A percentile compares a stretch with the other conserved stretches of the same genome.
These are phyloP conservation scores for Xylaria cubensis DNA, from an alignment of 495 filamentous ascomycete species.

Conservation along the genomic window DNA sequence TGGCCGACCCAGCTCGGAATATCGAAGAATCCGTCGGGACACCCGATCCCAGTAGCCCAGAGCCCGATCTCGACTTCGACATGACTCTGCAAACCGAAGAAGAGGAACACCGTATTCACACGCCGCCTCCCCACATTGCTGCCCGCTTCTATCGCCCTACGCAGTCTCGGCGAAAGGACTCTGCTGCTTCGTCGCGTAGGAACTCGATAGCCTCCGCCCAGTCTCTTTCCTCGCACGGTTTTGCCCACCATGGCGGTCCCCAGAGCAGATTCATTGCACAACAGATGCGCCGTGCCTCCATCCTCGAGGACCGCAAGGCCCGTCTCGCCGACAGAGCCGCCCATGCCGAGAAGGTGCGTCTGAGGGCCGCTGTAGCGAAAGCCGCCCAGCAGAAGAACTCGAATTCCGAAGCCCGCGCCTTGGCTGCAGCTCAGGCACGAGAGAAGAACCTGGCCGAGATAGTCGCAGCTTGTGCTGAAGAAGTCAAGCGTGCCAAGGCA, in stretches of 20 bases:
- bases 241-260: constrained; percentile 64
- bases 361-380: constrained; percentile 85
- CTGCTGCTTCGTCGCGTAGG: constrained; percentile 83
- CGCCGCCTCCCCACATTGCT: constrained; percentile 82
- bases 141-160: constrained; percentile 81
- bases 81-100: constrained; percentile 48
- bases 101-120: constrained; percentile 54
- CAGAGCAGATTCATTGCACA: constrained; percentile 87
- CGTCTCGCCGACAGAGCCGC: constrained; percentile 91
- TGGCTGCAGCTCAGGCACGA: constrained; percentile 89
- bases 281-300: constrained; percentile 87
- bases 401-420: constrained; percentile 79
- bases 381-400: constrained; percentile 66
- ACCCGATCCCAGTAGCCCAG: constrained; percentile 42
- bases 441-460: constrained; percentile 94
- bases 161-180: constrained; percentile 77
- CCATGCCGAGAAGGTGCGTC: constrained; percentile 95
- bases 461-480: constrained; percentile 90
- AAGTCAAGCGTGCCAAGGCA: constrained; percentile 92
- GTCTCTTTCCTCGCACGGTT: constrained; percentile 68
- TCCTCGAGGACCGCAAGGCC: constrained; percentile 91
- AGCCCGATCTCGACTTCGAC: constrained; percentile 42
- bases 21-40: constrained; percentile 52
- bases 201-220: constrained; percentile 89
- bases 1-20: constrained; percentile 53